phyloP scores from a whole-genome alignment of 768 basidiomycete genomes.

The Tricholoma hemisulphureum region DNA sequence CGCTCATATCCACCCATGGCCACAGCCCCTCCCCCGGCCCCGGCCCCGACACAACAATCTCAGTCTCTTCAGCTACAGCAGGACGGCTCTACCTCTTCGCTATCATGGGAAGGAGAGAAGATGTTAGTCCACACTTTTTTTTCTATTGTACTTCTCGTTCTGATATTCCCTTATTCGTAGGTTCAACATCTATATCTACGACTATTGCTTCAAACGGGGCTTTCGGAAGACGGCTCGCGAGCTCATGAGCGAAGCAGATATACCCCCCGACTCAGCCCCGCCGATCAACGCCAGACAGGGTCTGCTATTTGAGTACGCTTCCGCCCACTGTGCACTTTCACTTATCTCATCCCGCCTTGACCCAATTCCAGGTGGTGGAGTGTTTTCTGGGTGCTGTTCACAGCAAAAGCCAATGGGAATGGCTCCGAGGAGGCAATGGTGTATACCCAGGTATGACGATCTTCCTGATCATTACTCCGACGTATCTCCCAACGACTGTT shows the following conservation, averaged over 20 bases:
- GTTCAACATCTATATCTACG: constrained; percentile 89
- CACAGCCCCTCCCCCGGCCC: constrained; percentile 25
- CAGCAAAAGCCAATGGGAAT: constrained; percentile 67
- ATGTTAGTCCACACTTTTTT: constrained; percentile 51
- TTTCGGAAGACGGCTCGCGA: constrained; percentile 71
- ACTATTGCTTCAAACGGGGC: constrained; percentile 81
- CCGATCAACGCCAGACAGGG: constrained; percentile 85
- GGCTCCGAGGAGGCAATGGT: constrained; percentile 71
- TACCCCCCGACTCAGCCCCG: constrained; percentile 58
- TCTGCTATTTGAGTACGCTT: constrained; percentile 74
- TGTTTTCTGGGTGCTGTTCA: constrained; percentile 85
- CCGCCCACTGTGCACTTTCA: constrained; percentile 11
- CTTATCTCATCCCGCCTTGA: constrained; percentile 9
- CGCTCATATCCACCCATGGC: constrained; percentile 25
- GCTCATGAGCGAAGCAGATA: constrained; percentile 64
- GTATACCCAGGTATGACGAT: constrained; percentile 61
- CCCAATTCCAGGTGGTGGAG: constrained; percentile 71
- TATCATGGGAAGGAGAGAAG: constrained; percentile 83
- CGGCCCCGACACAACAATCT: constrained; percentile 20
- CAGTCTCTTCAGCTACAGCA: constrained; percentile 22
- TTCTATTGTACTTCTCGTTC: constrained; percentile 1
- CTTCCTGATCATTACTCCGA: constrained; percentile 15
- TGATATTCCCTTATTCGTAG: constrained; percentile 34
- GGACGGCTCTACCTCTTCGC: constrained; percentile 20
- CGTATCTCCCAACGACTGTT: constrained; percentile 9